These are phyloP conservation scores for Basidiobolus heterosporus DNA, from an alignment of 371 early-diverging fungal genomes.

Conservation along the genomic window DNA sequence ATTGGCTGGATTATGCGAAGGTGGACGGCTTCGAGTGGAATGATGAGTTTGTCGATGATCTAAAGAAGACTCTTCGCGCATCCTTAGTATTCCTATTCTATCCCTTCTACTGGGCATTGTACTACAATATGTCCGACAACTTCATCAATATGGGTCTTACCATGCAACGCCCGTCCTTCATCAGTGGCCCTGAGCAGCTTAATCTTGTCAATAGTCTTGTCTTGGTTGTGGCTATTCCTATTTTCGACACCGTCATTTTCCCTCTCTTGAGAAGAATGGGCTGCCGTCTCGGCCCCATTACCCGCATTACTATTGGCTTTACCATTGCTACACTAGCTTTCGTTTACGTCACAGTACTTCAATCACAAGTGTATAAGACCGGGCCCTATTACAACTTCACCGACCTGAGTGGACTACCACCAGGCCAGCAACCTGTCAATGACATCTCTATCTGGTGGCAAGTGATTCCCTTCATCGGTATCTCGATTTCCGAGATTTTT, in stretches of 20 bases:
- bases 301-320: conserved; percentile 57
- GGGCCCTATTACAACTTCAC: conserved; percentile 32
- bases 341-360: conserved; percentile 49
- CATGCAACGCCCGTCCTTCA: conserved; percentile 40
- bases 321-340: conserved; percentile 40
- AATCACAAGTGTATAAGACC: conserved; percentile 39
- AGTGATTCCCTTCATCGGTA: conserved; percentile 41
- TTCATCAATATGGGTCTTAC: conserved; percentile 49
- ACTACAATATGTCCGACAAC: conserved; percentile 57
- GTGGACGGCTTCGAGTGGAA: conserved; percentile 27
- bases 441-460: conserved; percentile 44
- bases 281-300: conserved; percentile 41
- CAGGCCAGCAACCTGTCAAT: conserved; percentile 4
- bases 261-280: conserved; percentile 43
- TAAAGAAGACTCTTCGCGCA: conserved; percentile 38
- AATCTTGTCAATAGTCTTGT: conserved; percentile 28
- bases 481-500: conserved; percentile 36
- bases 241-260: conserved; percentile 48
- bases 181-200: conserved; percentile 26
- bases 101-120: conserved; percentile 65
- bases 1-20: conserved; percentile 27
- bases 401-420: not conserved
- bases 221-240: conserved; percentile 48
- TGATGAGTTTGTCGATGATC: conserved; percentile 53
- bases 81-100: conserved; percentile 54